Evolutionary conservation across 2,329 filamentous ascomycete genomes (phyloP), one percentile per base, ranked within the genome.

Genomic region (Corinectria fuckeliana): DNA sequence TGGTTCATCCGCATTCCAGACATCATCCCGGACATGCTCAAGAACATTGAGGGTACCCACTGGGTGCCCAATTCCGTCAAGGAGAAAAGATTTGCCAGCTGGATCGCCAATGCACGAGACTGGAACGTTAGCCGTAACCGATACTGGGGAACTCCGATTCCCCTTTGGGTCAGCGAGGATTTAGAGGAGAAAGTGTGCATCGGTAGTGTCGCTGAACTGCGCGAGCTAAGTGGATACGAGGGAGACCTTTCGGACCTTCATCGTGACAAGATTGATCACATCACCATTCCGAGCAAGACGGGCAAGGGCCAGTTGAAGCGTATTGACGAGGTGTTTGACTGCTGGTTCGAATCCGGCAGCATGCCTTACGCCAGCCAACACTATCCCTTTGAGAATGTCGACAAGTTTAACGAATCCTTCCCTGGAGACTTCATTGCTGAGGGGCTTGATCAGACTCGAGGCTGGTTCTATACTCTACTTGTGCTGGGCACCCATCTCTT

Each of bases 71-170:
- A 85, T 1, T 91, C 91, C 68, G 93, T 98, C 62, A 97, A 97
- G 76, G 93, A 97, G 70, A 91, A 89, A 73, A 88, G 94, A 13
- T 98, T 98, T 70, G 86, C 89, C 44, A 95, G 88, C 78, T 97
- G 94, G 94, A 94, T 98, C 63, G 82, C 85, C 60, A 94, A 94
- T 72, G 93, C 94, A 13, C 89, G 90, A 59, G 94, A 98, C 76
- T 98, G 94, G 94, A 96, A 97, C 73, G 90, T 98, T 28, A 95
- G 92, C 53, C 85, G 94, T 66, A 97, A 96, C 75, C 86, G 94
- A 56, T 98, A 96, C 78, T 97, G 94, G 94, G 94, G 94, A 50
- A 97, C 93, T 0, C 93, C 93, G 2, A 88, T 97, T 59, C 93
- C 93, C 6, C 77, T 97, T 32, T 98, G 94, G 94, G 90, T 91